These are phyloP conservation scores for Balakata baccata DNA, from an alignment of 345 rosid species.

Conservation along the genomic window DNA sequence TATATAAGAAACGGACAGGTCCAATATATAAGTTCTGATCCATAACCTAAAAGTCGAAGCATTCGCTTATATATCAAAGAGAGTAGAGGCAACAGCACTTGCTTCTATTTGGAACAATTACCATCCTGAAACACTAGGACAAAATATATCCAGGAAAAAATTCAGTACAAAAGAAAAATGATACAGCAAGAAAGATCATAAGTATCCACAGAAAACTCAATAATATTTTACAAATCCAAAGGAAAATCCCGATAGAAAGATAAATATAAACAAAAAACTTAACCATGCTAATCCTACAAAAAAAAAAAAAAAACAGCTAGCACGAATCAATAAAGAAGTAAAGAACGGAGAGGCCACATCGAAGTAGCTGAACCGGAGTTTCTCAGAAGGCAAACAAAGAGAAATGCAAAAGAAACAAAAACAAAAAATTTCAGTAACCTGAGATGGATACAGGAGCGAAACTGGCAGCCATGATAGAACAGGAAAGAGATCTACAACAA, in stretches of 20 bases:
- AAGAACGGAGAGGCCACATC: neutral
- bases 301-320: neutral
- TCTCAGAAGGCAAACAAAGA: neutral
- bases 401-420: neutral
- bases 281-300: neutral
- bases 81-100: neutral
- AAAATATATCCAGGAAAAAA: too few species aligned
- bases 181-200: neutral
- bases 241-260: neutral
- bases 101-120: neutral
- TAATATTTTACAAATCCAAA: neutral
- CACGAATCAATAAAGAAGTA: neutral
- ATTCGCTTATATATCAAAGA: neutral
- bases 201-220: neutral
- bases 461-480: conserved; percentile 26
- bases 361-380: too few species aligned
- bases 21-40: neutral
- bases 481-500: conserved; percentile 4
- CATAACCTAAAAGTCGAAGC: neutral
- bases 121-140: too few species aligned
- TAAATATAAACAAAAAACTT: neutral
- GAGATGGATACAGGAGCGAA: conserved; percentile 37
- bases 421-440: conserved; percentile 15
- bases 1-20: neutral
- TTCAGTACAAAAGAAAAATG: too few species aligned